Evolutionary conservation across 2,329 filamentous ascomycete species (phyloP).

Genomic region (Allantophomopsis lycopodina): DNA sequence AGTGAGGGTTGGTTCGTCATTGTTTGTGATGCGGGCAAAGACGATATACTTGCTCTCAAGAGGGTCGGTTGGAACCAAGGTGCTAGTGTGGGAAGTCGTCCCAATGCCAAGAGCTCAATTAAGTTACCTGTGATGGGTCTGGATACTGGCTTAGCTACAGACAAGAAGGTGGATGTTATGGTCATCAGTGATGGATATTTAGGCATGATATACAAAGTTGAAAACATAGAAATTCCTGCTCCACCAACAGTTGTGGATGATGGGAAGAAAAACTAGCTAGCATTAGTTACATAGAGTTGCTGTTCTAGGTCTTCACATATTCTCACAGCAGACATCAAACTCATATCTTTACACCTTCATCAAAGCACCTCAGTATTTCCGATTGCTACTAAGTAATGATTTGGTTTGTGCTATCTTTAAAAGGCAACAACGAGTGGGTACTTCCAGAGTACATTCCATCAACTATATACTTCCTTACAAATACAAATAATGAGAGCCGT

Average conservation of each 20-base stretch:
- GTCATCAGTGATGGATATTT: conserved; percentile 83
- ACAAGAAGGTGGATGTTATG: conserved; percentile 54
- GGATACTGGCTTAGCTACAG: conserved; percentile 20
- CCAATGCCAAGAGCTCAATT: conserved; percentile 40
- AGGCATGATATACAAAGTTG: conserved; percentile 41
- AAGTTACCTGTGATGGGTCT: conserved; percentile 28
- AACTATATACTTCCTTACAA: too few relatives aligned
- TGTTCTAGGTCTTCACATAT: too few relatives aligned
- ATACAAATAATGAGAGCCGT: too few relatives aligned
- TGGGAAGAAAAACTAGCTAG: neutral
- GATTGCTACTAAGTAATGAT: too few relatives aligned
- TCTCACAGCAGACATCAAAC: too few relatives aligned
- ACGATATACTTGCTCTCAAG: conserved; percentile 79
- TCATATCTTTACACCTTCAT: too few relatives aligned
- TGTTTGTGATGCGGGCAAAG: conserved; percentile 49
- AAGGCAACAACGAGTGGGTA: too few relatives aligned
- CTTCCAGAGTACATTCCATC: too few relatives aligned
- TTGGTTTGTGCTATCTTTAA: too few relatives aligned
- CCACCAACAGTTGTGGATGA: conserved; percentile 4
- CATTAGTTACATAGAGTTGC: too few relatives aligned
- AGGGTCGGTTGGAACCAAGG: conserved; percentile 56
- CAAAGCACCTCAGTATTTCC: too few relatives aligned
- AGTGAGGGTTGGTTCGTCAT: conserved; percentile 88
- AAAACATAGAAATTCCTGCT: conserved; percentile 16
- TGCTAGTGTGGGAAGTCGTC: conserved; percentile 27